Percentiles rank a stretch among this genome's conserved stretches.
Conservation (phyloP, 352 stramenopile genomes). For the Phytophthora ohioensis region DNA sequence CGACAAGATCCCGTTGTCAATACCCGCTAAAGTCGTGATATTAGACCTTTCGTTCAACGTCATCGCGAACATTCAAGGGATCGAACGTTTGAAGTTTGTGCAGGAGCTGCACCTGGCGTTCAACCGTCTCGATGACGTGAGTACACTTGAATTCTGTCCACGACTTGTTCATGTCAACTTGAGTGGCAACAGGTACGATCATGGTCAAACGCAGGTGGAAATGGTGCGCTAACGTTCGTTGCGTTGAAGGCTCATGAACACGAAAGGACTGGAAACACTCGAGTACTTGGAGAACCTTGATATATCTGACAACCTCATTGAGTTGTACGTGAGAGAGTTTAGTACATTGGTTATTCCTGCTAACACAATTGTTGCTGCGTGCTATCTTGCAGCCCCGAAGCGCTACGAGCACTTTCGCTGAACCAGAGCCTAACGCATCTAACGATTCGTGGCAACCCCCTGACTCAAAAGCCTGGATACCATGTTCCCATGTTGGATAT, state of each 20-base stretch:
- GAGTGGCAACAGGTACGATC: conserved; percentile 70
- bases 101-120: conserved; percentile 78
- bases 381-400: conserved; percentile 55
- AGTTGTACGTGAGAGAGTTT: conserved; percentile 52
- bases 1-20: conserved; percentile 60
- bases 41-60: conserved; percentile 82
- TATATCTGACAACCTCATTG: conserved; percentile 81
- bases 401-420: conserved; percentile 66
- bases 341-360: background rate
- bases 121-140: conserved; percentile 70
- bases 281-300: conserved; percentile 67
- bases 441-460: conserved; percentile 71
- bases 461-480: conserved; percentile 67
- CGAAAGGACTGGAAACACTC: conserved; percentile 75
- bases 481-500: conserved; percentile 78
- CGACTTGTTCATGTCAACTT: conserved; percentile 68
- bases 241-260: conserved; percentile 56
- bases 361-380: conserved; percentile 2
- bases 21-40: conserved; percentile 53
- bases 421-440: conserved; percentile 79
- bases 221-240: conserved; percentile 1
- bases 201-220: background rate
- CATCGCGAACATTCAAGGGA: conserved; percentile 49
- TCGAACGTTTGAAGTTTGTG: conserved; percentile 71
- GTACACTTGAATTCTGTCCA: conserved; percentile 71